phyloP scores from a whole-genome alignment of 257 asterid genomes.

The Scutellaria baicalensis region DNA sequence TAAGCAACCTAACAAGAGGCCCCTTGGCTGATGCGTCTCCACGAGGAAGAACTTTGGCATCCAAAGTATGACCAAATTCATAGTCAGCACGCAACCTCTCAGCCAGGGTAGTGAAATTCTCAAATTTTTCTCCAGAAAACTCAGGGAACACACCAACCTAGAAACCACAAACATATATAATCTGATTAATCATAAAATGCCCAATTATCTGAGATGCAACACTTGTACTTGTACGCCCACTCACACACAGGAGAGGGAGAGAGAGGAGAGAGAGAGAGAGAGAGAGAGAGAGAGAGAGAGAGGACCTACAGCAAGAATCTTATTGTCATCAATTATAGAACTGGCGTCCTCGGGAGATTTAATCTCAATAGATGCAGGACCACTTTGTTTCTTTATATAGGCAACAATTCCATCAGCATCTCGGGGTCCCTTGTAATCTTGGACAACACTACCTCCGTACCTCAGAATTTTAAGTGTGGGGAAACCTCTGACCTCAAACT shows the following conservation, averaged over 20 bases:
- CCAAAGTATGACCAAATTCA: constrained; percentile 67
- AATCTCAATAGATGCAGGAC: constrained; percentile 72
- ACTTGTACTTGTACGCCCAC: background rate
- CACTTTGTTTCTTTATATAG: constrained; percentile 70
- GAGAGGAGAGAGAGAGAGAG: background rate
- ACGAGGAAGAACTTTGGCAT: constrained; percentile 76
- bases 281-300: background rate
- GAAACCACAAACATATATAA: background rate
- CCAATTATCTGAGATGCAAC: background rate
- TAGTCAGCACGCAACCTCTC: constrained; percentile 80
- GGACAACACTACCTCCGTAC: constrained; percentile 67
- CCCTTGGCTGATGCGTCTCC: constrained; percentile 73
- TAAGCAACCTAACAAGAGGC: constrained; percentile 77
- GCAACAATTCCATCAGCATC: constrained; percentile 81
- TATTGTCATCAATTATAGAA: constrained; percentile 36
- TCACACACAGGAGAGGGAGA: background rate
- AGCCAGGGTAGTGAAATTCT: constrained; percentile 69
- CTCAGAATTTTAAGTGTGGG: constrained; percentile 82
- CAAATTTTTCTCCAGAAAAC: constrained; percentile 83
- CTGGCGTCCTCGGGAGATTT: constrained; percentile 59
- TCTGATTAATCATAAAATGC: background rate
- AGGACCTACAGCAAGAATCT: constrained; percentile 68
- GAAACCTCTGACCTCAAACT: constrained; percentile 56
- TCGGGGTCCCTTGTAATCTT: constrained; percentile 90
- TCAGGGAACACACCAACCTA: constrained; percentile 93